Base-by-base conservation (phyloP, 176 grass and related monocot species). In the Rhynchospora breviuscula region DNA sequence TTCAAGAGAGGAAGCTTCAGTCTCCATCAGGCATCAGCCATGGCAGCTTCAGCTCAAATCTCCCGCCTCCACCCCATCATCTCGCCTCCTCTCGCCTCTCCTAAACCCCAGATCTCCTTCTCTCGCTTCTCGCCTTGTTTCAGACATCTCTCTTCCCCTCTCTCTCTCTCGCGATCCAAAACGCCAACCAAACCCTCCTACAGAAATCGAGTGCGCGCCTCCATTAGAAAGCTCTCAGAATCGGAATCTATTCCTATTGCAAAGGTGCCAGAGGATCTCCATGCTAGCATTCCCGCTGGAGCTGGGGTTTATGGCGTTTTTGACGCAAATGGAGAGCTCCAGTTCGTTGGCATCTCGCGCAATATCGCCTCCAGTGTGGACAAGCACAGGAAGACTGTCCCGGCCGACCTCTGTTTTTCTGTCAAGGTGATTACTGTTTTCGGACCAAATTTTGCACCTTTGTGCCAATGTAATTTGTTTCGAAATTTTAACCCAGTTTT, bases 321-420 rank as follows among this genome's bases (percentile, higher is more conserved):
- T 72, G 91, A 95, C 35, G 45, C 82, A 58, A 59, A 83, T 17
- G 91, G 93, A 5, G 84, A 85, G 11, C 86, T 98, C 67, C 92
- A 95, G 89, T 98, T 94, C 80, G 35, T 95, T 4, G 92, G 92
- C n/a, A 88, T 95, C n/a, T 93, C 92, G 19, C 87, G 92, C 25
- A 98, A 93, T 81, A 74, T 98, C 65, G 87, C 90, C 44, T 86
- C 87, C 76, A 93, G 90, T 85, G n/a, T 98, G 73, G 87, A 88
- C 40, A 90, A 86, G 23, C 95, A 98, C 84, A 82, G 84, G n/a
- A 87, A 89, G 69, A 90, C 88, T 82, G 90, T 93, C 9, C 90
- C 95, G 6, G 84, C 82, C 54, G 61, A 91, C 13, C 70, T 98
- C 4, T 93, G 95, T 54, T 85, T 68, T 40, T 90, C 90, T 33